Evolutionary conservation across 139 green algal genomes (phyloP).

Genomic region (Closterium sp.): DNA sequence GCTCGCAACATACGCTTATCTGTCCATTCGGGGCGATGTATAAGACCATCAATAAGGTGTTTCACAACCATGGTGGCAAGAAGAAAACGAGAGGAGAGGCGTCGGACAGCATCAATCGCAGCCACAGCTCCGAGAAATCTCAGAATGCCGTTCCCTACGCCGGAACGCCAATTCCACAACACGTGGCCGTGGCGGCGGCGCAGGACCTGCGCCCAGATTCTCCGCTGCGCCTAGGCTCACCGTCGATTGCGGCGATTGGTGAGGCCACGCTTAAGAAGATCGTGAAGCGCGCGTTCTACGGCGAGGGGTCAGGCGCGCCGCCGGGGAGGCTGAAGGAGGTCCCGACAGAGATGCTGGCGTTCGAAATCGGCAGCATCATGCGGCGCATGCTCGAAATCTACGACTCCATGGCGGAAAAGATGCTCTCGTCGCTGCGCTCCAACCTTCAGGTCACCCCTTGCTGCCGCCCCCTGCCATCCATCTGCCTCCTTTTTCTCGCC

Average conservation of each 20-base stretch:
- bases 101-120: background rate
- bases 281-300: background rate
- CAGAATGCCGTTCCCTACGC: background rate
- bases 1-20: background rate
- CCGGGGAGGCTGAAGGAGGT: background rate
- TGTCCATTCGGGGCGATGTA: background rate
- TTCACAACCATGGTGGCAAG: background rate
- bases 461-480: background rate
- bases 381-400: conserved; percentile 2
- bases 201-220: background rate
- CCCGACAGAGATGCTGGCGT: conserved; percentile 9
- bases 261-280: background rate
- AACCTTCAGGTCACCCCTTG: background rate
- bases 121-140: background rate
- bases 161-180: background rate
- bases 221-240: background rate
- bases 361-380: conserved; percentile 6
- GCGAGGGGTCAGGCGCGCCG: background rate
- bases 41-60: background rate
- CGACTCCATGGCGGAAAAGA: conserved; percentile 3
- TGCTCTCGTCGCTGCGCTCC: background rate
- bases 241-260: background rate
- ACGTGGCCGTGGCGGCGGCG: background rate
- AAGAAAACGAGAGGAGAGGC: background rate
- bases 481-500: background rate